Evolutionary conservation across 768 basidiomycete genomes (phyloP).

Genomic region (Tricholoma furcatifolium): DNA sequence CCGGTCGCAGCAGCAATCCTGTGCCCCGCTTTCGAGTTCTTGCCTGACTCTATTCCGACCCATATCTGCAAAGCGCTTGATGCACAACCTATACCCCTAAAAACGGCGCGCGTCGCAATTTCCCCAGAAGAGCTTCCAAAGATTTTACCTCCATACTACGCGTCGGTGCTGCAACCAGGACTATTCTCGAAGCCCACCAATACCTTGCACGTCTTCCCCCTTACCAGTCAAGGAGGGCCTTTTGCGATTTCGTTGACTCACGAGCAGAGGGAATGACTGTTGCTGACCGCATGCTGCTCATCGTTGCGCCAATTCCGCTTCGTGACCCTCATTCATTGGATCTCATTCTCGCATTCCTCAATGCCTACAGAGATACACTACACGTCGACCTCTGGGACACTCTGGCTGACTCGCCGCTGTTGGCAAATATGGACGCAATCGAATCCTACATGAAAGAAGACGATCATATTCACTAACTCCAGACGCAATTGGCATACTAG

Average conservation of each 20-base stretch:
- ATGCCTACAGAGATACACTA: slow-evolving; percentile 37
- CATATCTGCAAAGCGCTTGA: slow-evolving; percentile 56
- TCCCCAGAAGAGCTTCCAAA: slow-evolving; percentile 11
- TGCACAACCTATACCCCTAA: slow-evolving; percentile 47
- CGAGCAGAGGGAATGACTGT: slow-evolving; percentile 36
- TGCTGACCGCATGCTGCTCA: slow-evolving; percentile 41
- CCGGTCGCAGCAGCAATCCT: no score
- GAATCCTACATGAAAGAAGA: slow-evolving; percentile 31
- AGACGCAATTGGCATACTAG: slow-evolving; percentile 40
- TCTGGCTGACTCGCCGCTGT: slow-evolving; percentile 34
- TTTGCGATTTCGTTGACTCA: slow-evolving; percentile 44
- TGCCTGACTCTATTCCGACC: slow-evolving; percentile 57
- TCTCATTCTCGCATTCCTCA: slow-evolving; percentile 39
- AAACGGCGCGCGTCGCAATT: slow-evolving; percentile 46
- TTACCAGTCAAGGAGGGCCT: slow-evolving; percentile 22
- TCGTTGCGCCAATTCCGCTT: slow-evolving; percentile 57
- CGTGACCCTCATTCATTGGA: slow-evolving; percentile 34
- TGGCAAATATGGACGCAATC: slow-evolving; percentile 40
- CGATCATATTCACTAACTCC: slow-evolving; percentile 7
- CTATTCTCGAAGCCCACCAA: slow-evolving; percentile 47
- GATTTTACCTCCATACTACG: slow-evolving; percentile 43
- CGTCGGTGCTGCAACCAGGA: slow-evolving; percentile 30
- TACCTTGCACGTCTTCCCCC: slow-evolving; percentile 47
- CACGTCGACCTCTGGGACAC: slow-evolving; percentile 40
- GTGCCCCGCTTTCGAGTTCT: no score